A percentile compares a stretch with the other conserved stretches of the same genome.
These are phyloP conservation scores for Monosporascus sp. DNA, from an alignment of 2,329 filamentous ascomycete genomes.

Conservation along the genomic window DNA sequence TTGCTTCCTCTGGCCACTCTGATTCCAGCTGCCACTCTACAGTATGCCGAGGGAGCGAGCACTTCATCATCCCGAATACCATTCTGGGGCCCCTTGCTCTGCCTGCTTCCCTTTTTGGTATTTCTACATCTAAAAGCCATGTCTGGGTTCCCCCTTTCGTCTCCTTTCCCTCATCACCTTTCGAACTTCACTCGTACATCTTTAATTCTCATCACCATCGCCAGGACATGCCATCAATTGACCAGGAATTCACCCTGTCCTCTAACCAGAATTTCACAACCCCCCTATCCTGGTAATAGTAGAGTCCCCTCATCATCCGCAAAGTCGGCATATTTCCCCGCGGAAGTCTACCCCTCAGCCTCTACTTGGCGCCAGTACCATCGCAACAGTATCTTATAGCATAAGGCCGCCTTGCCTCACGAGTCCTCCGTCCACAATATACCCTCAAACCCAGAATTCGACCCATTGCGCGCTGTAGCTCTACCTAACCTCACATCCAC, in stretches of 20 bases:
- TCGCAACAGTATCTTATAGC: constrained; percentile 15
- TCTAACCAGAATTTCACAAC: neutral
- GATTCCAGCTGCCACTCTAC: neutral
- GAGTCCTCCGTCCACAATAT: constrained; percentile 5
- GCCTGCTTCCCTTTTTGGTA: neutral
- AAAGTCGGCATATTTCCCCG: neutral
- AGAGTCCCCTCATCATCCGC: neutral
- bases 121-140: neutral
- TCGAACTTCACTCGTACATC: neutral
- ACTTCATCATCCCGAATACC: neutral
- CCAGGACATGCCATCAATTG: neutral
- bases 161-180: neutral
- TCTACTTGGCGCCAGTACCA: constrained; percentile 7
- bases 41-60: neutral
- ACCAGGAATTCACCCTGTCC: neutral
- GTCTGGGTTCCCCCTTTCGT: neutral
- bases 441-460: constrained; percentile 5
- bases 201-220: neutral
- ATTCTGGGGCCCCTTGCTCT: neutral
- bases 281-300: neutral
- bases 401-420: constrained; percentile 21
- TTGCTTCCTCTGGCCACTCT: neutral
- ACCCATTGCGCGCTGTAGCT: constrained; percentile 1
- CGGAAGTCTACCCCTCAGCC: constrained; percentile 3
- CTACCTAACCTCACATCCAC: constrained; percentile 2